These are phyloP conservation scores for Chenopodium berlandieri DNA, from an alignment of 148 eudicot species.

Conservation along the genomic window DNA sequence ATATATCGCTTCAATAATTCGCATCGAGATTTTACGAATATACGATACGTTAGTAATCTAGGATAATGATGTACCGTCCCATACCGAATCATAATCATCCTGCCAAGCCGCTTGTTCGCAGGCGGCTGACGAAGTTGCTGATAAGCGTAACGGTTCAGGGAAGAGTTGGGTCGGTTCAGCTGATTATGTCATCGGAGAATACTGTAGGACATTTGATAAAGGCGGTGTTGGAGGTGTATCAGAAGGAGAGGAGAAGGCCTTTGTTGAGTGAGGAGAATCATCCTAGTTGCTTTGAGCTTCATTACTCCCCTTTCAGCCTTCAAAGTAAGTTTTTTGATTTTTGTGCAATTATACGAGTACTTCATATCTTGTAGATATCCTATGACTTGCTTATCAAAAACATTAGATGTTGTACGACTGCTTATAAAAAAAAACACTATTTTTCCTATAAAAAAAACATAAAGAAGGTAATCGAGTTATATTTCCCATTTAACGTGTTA, in stretches of 20 bases:
- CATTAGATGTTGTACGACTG: too few relatives aligned
- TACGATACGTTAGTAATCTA: neutral
- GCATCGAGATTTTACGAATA: neutral
- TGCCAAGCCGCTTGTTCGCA: neutral
- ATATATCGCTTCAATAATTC: neutral
- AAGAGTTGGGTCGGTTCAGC: constrained; percentile 52
- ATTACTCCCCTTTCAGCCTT: constrained; percentile 64
- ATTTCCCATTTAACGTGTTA: too few relatives aligned
- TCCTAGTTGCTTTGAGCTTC: constrained; percentile 45
- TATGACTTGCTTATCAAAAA: too few relatives aligned
- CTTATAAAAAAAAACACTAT: too few relatives aligned
- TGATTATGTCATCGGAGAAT: constrained; percentile 54
- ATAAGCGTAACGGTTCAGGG: constrained; percentile 57
- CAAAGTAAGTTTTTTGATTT: constrained; percentile 38
- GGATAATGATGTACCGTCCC: constrained; percentile 1
- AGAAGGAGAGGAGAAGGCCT: constrained; percentile 54
- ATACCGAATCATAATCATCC: neutral
- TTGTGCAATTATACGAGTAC: too few relatives aligned
- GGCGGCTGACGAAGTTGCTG: constrained; percentile 41
- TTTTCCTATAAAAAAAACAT: too few relatives aligned
- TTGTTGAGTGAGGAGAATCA: constrained; percentile 28
- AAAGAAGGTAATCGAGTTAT: too few relatives aligned
- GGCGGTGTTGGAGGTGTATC: constrained; percentile 45
- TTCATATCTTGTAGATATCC: too few relatives aligned
- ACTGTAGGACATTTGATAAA: constrained; percentile 42